Base-by-base conservation (phyloP, 441 rosid genomes). In the California macrophylla region DNA sequence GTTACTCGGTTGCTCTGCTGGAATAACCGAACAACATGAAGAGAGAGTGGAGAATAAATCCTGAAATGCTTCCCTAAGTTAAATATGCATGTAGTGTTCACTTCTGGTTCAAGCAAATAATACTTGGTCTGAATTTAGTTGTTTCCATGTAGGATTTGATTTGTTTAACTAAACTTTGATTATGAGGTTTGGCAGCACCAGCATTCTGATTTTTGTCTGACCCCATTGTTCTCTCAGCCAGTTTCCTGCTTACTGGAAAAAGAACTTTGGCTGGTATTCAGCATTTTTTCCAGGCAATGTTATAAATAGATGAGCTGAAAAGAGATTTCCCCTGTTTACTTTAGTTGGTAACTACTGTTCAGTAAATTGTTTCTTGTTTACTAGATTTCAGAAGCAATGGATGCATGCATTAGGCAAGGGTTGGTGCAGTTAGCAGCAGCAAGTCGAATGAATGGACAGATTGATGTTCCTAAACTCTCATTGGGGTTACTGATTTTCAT, bases 301-400 rank as follows among this genome's bases (percentile, higher is more conserved):
- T 60, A 25, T 6, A 12, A 60, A 60, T 25, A 12, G 63, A 60
- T 60, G 34, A 12, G 18, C 16, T 60, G 13, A 24, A 25, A 25
- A 60, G 60, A 60, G 63, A 56, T 8, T 6, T 29, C 63, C 63
- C 23, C 63, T 56, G 63, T 23, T 56, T 56, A 56, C 28, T 24
- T 23, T 56, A 56, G 63, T 23, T 56, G 63, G 28, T 56, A 8
- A 56, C 28, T 29, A 10, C 29, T 56, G 29, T 56, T 23, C 28
- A 69, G 66, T 71, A 78, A 52, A 62, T 24, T 58, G 40, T 66
- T 67, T 28, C 67, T 65, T 9, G 50, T 61, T 79, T 73, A 64
- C 77, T 83, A 95, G 98, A 88, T 95, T 77, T 95, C 99, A 82
- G 96, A 90, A 85, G 82, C 83, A 78, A 84, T 83, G 92, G 91